A percentile compares a stretch with the other conserved stretches of the same genome.
Conservation (phyloP, 352 stramenopile genomes). For the Phytophthora brassicae region DNA sequence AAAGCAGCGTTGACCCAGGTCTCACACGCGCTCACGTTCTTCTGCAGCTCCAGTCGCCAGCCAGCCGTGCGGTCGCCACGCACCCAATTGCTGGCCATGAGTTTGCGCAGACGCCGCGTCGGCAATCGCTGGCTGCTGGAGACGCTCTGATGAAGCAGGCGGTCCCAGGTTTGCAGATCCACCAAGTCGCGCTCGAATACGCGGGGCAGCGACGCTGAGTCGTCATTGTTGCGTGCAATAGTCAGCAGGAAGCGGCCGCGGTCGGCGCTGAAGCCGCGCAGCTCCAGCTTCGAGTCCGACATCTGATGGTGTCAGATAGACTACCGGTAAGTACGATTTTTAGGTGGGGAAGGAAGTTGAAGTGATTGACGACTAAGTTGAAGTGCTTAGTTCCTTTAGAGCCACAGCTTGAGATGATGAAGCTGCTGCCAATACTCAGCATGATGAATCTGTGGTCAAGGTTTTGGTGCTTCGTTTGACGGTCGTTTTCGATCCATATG, state of each 20-base stretch:
- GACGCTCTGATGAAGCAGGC: constrained; percentile 23
- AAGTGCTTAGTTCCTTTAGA: too few relatives aligned
- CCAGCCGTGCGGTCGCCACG: constrained; percentile 39
- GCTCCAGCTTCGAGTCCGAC: constrained; percentile 19
- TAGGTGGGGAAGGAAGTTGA: too few relatives aligned
- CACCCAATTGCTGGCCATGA: constrained; percentile 55
- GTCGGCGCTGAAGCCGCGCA: constrained; percentile 40
- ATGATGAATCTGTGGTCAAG: too few relatives aligned
- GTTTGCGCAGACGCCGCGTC: constrained; percentile 56
- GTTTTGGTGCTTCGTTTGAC: too few relatives aligned
- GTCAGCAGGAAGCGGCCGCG: constrained; percentile 38
- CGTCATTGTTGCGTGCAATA: constrained; percentile 1
- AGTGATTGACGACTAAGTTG: too few relatives aligned
- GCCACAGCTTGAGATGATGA: too few relatives aligned
- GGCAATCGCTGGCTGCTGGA: constrained; percentile 39
- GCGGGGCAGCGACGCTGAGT: too few relatives aligned
- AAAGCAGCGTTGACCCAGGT: constrained; percentile 57
- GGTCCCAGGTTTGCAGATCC: constrained; percentile 50
- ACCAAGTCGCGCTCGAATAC: constrained; percentile 41
- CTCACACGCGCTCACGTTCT: constrained; percentile 57
- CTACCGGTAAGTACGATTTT: not conserved
- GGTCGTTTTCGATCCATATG: constrained; percentile 9
- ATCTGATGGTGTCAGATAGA: too few relatives aligned
- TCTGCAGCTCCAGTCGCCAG: constrained; percentile 63
- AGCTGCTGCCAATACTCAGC: too few relatives aligned